These are phyloP conservation scores for Fusarium acutatum DNA, from an alignment of 2,329 filamentous ascomycete genomes.

Conservation along the genomic window DNA sequence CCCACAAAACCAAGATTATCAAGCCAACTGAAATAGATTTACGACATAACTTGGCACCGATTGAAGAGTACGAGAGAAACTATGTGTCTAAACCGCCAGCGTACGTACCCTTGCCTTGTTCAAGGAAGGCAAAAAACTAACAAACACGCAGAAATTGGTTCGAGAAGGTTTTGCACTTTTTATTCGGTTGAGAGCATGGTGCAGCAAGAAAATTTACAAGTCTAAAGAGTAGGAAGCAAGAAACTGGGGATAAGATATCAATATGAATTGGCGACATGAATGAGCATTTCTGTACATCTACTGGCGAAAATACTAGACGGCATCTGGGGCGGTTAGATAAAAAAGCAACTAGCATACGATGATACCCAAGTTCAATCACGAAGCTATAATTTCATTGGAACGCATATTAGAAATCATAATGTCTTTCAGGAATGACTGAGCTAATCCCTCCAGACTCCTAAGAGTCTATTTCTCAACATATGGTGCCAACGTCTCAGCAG, in stretches of 20 bases:
- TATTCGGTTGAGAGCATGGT: background rate
- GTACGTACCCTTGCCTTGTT: background rate
- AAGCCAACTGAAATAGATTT: slow-evolving; percentile 6
- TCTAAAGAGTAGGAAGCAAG: no score
- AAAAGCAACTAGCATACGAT: background rate
- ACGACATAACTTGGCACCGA: background rate
- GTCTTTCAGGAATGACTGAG: background rate
- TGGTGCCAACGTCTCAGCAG: slow-evolving; percentile 9
- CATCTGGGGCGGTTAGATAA: background rate
- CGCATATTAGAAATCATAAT: accelerated
- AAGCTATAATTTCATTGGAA: background rate
- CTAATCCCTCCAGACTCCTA: background rate
- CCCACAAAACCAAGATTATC: slow-evolving; percentile 1
- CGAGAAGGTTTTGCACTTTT: slow-evolving; percentile 1
- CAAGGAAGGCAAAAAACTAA: accelerated
- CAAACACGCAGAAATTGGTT: background rate
- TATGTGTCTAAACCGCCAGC: slow-evolving; percentile 1
- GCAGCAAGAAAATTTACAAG: background rate
- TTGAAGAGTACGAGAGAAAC: slow-evolving; percentile 7
- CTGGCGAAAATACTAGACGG: background rate
- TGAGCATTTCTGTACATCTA: background rate
- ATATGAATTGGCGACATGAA: background rate
- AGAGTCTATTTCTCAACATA: background rate
- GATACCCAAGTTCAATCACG: background rate
- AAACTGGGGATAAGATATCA: no score